Conservation (phyloP, 2,329 filamentous ascomycete species). For the Aspergillus sp. region DNA sequence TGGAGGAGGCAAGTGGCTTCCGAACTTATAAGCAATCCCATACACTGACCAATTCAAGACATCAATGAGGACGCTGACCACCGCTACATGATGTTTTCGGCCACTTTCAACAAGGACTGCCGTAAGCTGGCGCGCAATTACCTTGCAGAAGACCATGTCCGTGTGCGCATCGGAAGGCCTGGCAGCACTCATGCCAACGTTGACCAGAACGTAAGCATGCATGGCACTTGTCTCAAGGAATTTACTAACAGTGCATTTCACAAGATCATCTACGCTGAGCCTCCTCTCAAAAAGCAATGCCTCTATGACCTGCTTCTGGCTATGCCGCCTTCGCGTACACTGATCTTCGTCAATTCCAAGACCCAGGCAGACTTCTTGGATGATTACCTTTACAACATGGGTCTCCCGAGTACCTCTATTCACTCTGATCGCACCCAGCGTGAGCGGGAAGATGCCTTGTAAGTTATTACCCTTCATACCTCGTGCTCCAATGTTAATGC, state of each 20-base stretch:
- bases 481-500: not conserved
- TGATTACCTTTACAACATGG: slow-evolving; percentile 79
- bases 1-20: slow-evolving; percentile 68
- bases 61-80: slow-evolving; percentile 73
- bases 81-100: slow-evolving; percentile 82
- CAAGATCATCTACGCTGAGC: slow-evolving; percentile 67
- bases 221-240: not conserved
- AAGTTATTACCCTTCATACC: slow-evolving; percentile 34
- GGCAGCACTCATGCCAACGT: slow-evolving; percentile 84
- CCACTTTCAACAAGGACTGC: slow-evolving; percentile 82
- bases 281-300: slow-evolving; percentile 66
- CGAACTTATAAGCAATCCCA: slow-evolving; percentile 7
- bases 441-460: slow-evolving; percentile 89
- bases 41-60: slow-evolving; percentile 49
- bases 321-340: slow-evolving; percentile 71
- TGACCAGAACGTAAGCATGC: slow-evolving; percentile 60
- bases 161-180: slow-evolving; percentile 82
- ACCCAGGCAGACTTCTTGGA: slow-evolving; percentile 78
- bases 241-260: not conserved
- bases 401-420: slow-evolving; percentile 82
- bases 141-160: slow-evolving; percentile 72
- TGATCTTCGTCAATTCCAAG: slow-evolving; percentile 89
- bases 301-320: slow-evolving; percentile 72
- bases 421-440: slow-evolving; percentile 83
- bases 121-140: slow-evolving; percentile 76